A percentile compares a stretch with the other conserved stretches of the same genome.
phyloP scores from a whole-genome alignment of 345 rosid species.

The Gossypium arboreum region DNA sequence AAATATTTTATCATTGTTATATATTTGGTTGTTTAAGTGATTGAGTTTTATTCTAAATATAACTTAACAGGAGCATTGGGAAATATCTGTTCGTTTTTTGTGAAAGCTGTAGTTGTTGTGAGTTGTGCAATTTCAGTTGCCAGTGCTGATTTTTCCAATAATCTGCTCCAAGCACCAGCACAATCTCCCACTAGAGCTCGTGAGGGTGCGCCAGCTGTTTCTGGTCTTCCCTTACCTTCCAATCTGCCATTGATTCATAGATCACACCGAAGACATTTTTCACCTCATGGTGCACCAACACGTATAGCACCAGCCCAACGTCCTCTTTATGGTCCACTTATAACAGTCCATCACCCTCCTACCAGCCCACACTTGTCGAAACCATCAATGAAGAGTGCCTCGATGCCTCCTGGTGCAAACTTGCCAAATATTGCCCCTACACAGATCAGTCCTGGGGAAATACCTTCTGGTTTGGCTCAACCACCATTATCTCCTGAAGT shows the following conservation, averaged over 20 bases:
- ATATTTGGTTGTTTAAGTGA: not conserved
- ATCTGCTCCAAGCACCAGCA: constrained; percentile 28
- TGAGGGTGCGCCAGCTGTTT: constrained; percentile 37
- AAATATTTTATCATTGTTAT: constrained; percentile 6
- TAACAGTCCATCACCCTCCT: constrained; percentile 60
- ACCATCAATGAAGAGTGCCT: constrained; percentile 48
- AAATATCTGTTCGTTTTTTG: constrained; percentile 24
- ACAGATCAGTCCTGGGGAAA: constrained; percentile 46
- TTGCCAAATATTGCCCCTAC: constrained; percentile 68
- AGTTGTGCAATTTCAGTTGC: constrained; percentile 34
- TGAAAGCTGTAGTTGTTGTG: constrained; percentile 36
- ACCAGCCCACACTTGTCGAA: constrained; percentile 59
- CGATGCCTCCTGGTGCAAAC: constrained; percentile 51
- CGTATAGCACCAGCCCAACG: constrained; percentile 44
- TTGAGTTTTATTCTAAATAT: constrained; percentile 10
- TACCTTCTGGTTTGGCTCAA: constrained; percentile 58
- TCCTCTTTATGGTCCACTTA: constrained; percentile 55
- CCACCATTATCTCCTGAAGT: constrained; percentile 78
- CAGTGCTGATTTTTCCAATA: constrained; percentile 32
- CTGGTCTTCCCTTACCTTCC: constrained; percentile 36
- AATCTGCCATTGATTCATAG: constrained; percentile 36
- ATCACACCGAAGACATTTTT: constrained; percentile 35
- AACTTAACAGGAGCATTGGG: constrained; percentile 40
- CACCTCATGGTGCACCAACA: constrained; percentile 40
- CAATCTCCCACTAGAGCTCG: constrained; percentile 40